Evolutionary conservation across 1,284 basidiomycete species (phyloP).

Genomic region (Cutaneotrichosporon sp.): DNA sequence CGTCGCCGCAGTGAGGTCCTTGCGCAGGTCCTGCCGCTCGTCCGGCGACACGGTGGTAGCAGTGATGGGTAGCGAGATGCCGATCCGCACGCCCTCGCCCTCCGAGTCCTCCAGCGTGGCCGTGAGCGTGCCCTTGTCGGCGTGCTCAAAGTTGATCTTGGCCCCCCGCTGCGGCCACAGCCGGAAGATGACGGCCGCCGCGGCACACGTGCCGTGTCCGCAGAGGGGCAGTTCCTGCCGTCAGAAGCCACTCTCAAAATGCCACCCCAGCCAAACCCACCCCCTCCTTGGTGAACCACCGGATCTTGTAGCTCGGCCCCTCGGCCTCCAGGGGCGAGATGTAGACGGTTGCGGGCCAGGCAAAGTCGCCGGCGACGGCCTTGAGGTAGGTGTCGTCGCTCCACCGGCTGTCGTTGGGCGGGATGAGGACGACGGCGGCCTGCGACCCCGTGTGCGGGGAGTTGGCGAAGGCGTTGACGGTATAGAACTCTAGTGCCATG

Average conservation of each 20-base stretch:
- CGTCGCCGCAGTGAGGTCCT: slow-evolving; percentile 3
- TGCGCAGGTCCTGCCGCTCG: slow-evolving; percentile 1
- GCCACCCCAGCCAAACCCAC: slow-evolving; percentile 20
- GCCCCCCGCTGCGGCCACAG: slow-evolving; percentile 28
- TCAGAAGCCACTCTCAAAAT: neutral
- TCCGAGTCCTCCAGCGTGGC: slow-evolving; percentile 17
- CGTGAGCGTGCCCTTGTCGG: slow-evolving; percentile 26
- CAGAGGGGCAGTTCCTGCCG: slow-evolving; percentile 40
- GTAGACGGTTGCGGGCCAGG: slow-evolving; percentile 40
- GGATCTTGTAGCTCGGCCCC: slow-evolving; percentile 19
- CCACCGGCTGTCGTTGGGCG: slow-evolving; percentile 20
- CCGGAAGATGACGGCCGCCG: slow-evolving; percentile 23
- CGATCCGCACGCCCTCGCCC: neutral
- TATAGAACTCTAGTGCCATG: slow-evolving; percentile 30
- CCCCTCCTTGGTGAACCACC: slow-evolving; percentile 39
- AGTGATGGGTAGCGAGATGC: slow-evolving; percentile 8
- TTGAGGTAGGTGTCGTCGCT: slow-evolving; percentile 32
- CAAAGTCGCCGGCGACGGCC: slow-evolving; percentile 34
- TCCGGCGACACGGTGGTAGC: slow-evolving; percentile 7
- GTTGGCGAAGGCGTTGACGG: slow-evolving; percentile 41
- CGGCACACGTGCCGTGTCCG: slow-evolving; percentile 43
- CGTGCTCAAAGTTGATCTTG: slow-evolving; percentile 28
- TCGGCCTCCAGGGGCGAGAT: slow-evolving; percentile 10
- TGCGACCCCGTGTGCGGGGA: slow-evolving; percentile 39
- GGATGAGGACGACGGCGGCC: slow-evolving; percentile 43